Evolutionary conservation across 225 moss, liverwort and hornwort genomes (phyloP).

Genomic region (Marchantia paleacea): DNA sequence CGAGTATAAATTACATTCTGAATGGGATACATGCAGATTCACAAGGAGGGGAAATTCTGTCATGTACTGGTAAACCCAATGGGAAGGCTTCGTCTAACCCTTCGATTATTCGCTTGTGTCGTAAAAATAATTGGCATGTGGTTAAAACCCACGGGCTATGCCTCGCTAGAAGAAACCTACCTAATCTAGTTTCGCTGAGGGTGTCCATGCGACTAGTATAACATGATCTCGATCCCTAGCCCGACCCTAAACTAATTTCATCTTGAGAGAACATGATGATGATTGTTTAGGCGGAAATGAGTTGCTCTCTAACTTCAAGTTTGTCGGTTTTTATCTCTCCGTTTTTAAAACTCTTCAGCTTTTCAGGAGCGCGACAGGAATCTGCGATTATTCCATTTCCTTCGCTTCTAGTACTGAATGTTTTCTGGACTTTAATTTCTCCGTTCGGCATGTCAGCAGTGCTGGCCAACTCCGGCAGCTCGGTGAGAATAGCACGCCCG

Average conservation of each 20-base stretch:
- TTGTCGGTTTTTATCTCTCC: background rate
- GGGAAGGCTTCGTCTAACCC: background rate
- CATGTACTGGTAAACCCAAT: background rate
- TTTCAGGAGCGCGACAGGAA: conserved; percentile 2
- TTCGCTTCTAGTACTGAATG: background rate
- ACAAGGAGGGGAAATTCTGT: background rate
- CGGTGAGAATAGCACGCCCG: conserved; percentile 43
- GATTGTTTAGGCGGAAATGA: background rate
- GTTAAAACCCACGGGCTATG: background rate
- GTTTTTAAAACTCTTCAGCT: background rate
- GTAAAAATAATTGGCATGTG: background rate
- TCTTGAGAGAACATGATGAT: background rate
- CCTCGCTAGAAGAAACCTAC: background rate
- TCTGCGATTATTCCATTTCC: background rate
- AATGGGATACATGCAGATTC: background rate
- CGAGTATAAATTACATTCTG: no score
- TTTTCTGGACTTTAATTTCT: background rate
- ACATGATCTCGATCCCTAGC: background rate
- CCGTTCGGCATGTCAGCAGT: background rate
- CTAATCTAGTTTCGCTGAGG: background rate
- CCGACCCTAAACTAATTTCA: background rate
- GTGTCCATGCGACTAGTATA: background rate
- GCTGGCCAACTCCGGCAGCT: conserved; percentile 17
- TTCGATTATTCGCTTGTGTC: background rate
- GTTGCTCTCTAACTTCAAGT: background rate